Evolutionary conservation across 495 filamentous ascomycete genomes (phyloP).

Genomic region (Penicillium pulvis): DNA sequence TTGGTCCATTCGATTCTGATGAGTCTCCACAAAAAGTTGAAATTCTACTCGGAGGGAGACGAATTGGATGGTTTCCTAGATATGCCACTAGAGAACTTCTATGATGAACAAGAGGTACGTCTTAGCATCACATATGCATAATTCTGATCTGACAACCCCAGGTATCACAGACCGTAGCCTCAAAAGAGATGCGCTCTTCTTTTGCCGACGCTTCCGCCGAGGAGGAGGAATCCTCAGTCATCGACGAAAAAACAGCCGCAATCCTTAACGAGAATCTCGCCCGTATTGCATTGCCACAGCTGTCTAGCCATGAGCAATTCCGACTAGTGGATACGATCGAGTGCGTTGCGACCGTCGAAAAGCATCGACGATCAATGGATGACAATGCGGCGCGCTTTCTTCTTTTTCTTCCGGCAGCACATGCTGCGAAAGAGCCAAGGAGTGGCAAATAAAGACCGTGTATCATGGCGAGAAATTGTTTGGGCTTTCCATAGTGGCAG

Average conservation of each 20-base stretch:
- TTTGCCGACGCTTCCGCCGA: conserved; percentile 53
- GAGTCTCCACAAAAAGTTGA: conserved; percentile 74
- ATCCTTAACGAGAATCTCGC: conserved; percentile 78
- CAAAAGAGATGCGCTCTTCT: conserved; percentile 56
- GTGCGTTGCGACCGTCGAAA: conserved; percentile 83
- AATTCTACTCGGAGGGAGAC: conserved; percentile 83
- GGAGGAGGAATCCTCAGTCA: conserved; percentile 61
- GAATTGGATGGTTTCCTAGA: conserved; percentile 77
- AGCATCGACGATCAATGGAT: conserved; percentile 88
- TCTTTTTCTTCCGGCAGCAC: conserved; percentile 83
- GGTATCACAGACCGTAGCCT: conserved; percentile 39
- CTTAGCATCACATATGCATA: background rate
- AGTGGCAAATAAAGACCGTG: conserved; percentile 60
- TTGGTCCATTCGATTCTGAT: conserved; percentile 76
- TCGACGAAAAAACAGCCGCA: conserved; percentile 72
- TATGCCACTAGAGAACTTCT: conserved; percentile 73
- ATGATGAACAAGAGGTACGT: conserved; percentile 51
- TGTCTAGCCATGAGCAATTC: conserved; percentile 88
- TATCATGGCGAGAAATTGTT: conserved; percentile 91
- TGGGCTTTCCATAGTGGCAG: conserved; percentile 93
- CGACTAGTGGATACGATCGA: conserved; percentile 85
- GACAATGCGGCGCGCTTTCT: conserved; percentile 90
- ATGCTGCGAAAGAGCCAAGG: conserved; percentile 66
- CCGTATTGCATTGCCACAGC: conserved; percentile 71
- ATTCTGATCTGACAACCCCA: conserved; percentile 32